These are phyloP conservation scores for Fusarium illudens DNA, from an alignment of 2,329 filamentous ascomycete species.

Conservation along the genomic window DNA sequence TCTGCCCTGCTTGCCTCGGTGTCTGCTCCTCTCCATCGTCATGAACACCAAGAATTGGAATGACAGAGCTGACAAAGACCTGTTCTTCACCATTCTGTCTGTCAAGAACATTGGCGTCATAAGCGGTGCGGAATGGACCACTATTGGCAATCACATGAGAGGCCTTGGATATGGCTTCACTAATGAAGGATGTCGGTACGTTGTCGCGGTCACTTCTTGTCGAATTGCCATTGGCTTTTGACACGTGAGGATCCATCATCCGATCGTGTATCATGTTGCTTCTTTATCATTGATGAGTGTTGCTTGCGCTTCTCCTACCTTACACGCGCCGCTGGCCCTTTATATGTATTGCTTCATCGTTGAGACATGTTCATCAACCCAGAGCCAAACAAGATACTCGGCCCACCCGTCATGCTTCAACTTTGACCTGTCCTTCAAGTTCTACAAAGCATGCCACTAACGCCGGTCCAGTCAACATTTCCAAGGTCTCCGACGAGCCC, in stretches of 20 bases:
- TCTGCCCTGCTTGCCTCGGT: slow-evolving; percentile 15
- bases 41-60: slow-evolving; percentile 69
- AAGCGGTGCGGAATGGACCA: slow-evolving; percentile 69
- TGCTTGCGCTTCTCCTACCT: background rate
- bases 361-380: background rate
- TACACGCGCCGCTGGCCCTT: slow-evolving; percentile 20
- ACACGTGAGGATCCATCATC: background rate
- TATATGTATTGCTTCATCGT: background rate
- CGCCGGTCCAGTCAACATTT: slow-evolving; percentile 63
- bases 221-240: background rate
- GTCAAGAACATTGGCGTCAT: slow-evolving; percentile 71
- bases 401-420: background rate
- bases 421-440: background rate
- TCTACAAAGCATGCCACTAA: slow-evolving; percentile 18
- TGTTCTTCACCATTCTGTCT: slow-evolving; percentile 69
- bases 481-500: slow-evolving; percentile 64
- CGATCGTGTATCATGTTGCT: background rate
- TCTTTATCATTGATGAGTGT: slow-evolving; percentile 12
- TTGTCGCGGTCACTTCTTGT: slow-evolving; percentile 33
- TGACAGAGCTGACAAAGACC: slow-evolving; percentile 68
- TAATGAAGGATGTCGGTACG: slow-evolving; percentile 71
- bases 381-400: background rate
- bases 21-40: slow-evolving; percentile 18
- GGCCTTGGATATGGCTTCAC: slow-evolving; percentile 68
- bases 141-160: slow-evolving; percentile 69